These are phyloP conservation scores for Apiospora phragmitis DNA, from an alignment of 2,329 filamentous ascomycete genomes.

Conservation along the genomic window DNA sequence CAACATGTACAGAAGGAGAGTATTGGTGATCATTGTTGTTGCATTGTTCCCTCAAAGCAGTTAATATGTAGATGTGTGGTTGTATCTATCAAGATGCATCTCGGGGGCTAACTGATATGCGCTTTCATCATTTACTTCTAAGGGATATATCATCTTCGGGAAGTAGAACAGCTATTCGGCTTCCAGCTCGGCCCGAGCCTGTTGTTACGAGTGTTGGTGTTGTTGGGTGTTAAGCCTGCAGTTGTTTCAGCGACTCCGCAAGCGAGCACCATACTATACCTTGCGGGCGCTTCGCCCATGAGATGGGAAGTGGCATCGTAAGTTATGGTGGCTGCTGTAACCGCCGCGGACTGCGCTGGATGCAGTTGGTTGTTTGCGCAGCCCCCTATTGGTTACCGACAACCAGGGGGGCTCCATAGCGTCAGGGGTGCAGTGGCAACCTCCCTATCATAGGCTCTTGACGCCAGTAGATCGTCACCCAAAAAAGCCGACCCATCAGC, in stretches of 20 bases:
- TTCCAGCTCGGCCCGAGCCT: not conserved
- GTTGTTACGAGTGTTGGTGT: not conserved
- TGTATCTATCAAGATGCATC: not conserved
- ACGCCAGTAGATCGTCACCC: not conserved
- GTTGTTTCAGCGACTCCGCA: not conserved
- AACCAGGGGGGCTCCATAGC: not conserved
- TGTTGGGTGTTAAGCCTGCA: not conserved
- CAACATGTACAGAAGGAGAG: not conserved
- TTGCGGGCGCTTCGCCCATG: not conserved
- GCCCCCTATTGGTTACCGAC: not conserved
- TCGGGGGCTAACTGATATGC: not conserved
- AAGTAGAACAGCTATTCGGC: not conserved
- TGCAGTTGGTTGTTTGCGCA: not conserved
- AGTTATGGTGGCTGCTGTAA: not conserved
- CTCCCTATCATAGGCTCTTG: not conserved
- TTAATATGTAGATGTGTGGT: not conserved
- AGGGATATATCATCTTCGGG: not conserved
- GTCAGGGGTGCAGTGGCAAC: not conserved
- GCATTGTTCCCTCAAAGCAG: not conserved
- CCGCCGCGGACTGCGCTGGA: not conserved
- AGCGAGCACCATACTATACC: not conserved
- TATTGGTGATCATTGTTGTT: not conserved
- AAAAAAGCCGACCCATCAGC: not conserved
- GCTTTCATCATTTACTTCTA: not conserved
- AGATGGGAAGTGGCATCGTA: not conserved